Base-by-base conservation (phyloP, 2,329 filamentous ascomycete species). In the Chaetomiaceae sp. region DNA sequence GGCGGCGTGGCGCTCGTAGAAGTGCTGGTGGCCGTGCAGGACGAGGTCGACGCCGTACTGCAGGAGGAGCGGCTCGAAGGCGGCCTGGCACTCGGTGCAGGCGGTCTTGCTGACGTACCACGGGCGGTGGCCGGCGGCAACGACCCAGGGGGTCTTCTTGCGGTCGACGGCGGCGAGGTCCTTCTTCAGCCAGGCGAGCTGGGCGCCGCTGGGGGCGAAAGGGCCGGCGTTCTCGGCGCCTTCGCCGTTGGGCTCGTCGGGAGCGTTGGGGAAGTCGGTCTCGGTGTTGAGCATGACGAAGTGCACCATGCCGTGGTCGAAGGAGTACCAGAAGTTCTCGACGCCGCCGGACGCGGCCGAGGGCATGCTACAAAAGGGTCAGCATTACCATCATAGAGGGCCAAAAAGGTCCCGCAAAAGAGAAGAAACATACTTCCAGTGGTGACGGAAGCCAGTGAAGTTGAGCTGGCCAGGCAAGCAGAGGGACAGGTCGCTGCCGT, bases 161-260 rank as follows among this genome's bases (percentile, higher is more conserved):
- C 61, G 59, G 56, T 63, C 55, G 39, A 63, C 52, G 27, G 23
- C 17, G n/a, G 51, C 54, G 23, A 63, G 61, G 33, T 63, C 61
- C 34, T 51, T 46, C 29, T 48, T 51, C 22, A 63, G 55, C 61
- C 61, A 61, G 27, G 42, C 42, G n/a, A 45, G 42, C 42, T 45
- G 27, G 42, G 42, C 27, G 27, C 42, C 42, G n/a, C 6, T 20
- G 9, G 42, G 42, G 17, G 42, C 27, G 29, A 34, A 45, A 2
- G 42, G 42, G 11, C 42, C 27, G 11, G 42, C 42, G 29, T 45
- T 34, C 42, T 45, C 42, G 42, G 42, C 27, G 12, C 27, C 42
- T 11, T 12, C 7, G 42, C 42, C 42, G 27, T 20, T 20, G 27
- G 42, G 42, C 42, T 45, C 27, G 42, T 45, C 42, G 2, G 42